A percentile compares a stretch with the other conserved stretches of the same genome.
phyloP scores from a whole-genome alignment of 202 grass and related monocot species.

The Schoenoplectus tabernaemontani region DNA sequence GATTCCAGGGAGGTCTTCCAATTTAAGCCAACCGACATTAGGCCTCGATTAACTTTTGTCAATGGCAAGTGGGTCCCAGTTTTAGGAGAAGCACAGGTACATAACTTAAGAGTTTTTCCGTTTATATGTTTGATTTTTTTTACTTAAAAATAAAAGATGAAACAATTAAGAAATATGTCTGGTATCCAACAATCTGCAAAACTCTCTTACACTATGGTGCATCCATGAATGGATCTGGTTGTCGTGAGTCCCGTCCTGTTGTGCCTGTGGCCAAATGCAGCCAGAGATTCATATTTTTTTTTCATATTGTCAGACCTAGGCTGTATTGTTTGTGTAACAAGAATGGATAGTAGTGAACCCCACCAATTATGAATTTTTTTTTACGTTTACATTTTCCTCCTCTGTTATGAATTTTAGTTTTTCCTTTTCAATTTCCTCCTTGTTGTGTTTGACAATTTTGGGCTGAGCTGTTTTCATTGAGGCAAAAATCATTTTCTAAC shows the following conservation, averaged over 20 bases:
- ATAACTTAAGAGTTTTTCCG: background rate
- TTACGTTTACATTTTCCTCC: background rate
- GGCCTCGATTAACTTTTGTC: constrained; percentile 26
- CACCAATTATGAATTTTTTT: background rate
- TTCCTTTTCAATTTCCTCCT: background rate
- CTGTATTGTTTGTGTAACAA: background rate
- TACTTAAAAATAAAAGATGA: background rate
- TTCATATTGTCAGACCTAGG: background rate
- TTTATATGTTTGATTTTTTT: background rate
- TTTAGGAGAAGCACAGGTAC: constrained; percentile 7
- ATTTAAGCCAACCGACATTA: constrained; percentile 26
- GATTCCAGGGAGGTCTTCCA: constrained; percentile 40
- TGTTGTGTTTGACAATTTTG: background rate
- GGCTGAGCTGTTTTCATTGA: background rate
- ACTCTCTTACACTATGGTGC: background rate
- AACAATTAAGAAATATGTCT: background rate
- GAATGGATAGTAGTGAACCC: background rate
- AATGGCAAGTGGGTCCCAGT: constrained; percentile 28
- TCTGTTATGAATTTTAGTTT: background rate
- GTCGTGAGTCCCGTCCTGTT: background rate
- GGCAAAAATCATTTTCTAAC: background rate
- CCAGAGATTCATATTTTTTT: background rate
- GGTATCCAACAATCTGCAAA: background rate
- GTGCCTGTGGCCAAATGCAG: background rate
- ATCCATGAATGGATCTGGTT: background rate